Conservation (phyloP, 768 basidiomycete genomes). For the Auricularia cornea region DNA sequence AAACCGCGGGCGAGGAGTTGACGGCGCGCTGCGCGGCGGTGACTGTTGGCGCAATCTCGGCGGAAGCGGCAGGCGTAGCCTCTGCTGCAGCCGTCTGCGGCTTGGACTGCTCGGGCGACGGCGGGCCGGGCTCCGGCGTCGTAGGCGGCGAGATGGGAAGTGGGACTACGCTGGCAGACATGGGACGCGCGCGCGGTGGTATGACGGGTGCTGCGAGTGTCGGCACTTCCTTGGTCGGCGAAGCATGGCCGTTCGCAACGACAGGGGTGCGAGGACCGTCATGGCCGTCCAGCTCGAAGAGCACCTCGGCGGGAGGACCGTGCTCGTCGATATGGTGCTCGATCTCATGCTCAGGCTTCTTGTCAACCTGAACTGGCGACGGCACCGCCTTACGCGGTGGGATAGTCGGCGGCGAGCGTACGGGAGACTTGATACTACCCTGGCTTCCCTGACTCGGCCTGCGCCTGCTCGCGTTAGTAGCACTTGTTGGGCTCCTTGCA, state of each 20-base stretch:
- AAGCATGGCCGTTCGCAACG: background rate
- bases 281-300: background rate
- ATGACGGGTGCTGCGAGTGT: background rate
- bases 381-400: background rate
- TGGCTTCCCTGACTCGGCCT: background rate
- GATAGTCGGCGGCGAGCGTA: background rate
- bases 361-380: background rate
- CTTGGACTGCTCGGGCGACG: background rate
- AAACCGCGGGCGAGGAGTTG: background rate
- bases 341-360: background rate
- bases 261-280: background rate
- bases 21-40: too few relatives aligned
- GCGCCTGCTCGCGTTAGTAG: background rate
- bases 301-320: background rate
- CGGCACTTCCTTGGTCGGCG: background rate
- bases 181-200: background rate
- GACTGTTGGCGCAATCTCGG: background rate
- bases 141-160: background rate
- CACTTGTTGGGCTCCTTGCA: background rate
- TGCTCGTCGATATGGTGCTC: background rate
- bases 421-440: background rate
- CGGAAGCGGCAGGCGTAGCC: background rate
- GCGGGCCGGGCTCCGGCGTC: background rate
- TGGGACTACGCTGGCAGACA: background rate
- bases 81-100: too few relatives aligned